These are phyloP conservation scores for Purshia tridentata DNA, from an alignment of 306 rosid genomes.

Conservation along the genomic window DNA sequence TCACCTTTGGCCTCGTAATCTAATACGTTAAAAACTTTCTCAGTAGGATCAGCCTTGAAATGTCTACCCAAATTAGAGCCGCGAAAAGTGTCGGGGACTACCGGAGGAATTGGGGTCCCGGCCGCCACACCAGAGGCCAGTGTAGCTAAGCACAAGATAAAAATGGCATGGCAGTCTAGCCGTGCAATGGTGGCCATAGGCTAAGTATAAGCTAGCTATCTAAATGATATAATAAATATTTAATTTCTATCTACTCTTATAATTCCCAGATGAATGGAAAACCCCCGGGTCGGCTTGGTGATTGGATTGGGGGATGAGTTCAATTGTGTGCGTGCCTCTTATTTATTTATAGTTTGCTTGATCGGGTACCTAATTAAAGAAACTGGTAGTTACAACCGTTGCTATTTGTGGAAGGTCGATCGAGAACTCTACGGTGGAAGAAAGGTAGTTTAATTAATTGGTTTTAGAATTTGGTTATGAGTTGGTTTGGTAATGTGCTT, in stretches of 20 bases:
- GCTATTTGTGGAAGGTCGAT: not conserved
- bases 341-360: not conserved
- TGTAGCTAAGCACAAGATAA: conserved; percentile 21
- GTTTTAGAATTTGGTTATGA: not conserved
- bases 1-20: conserved; percentile 51
- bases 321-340: not conserved
- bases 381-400: not conserved
- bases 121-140: conserved; percentile 17
- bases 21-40: conserved; percentile 38
- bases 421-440: not conserved
- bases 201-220: not conserved
- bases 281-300: too few relatives aligned
- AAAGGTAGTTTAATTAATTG: not conserved
- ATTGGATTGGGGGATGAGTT: not conserved
- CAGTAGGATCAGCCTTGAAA: conserved; percentile 15
- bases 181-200: conserved; percentile 42
- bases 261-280: too few relatives aligned
- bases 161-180: conserved; percentile 23
- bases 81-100: conserved; percentile 24
- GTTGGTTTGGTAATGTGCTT: conserved; percentile 8
- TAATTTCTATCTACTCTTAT: too few relatives aligned
- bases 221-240: too few relatives aligned
- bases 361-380: not conserved
- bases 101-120: not conserved
- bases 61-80: conserved; percentile 23